These are phyloP conservation scores for Calonectria pteridis DNA, from an alignment of 2,329 filamentous ascomycete genomes.

Conservation along the genomic window DNA sequence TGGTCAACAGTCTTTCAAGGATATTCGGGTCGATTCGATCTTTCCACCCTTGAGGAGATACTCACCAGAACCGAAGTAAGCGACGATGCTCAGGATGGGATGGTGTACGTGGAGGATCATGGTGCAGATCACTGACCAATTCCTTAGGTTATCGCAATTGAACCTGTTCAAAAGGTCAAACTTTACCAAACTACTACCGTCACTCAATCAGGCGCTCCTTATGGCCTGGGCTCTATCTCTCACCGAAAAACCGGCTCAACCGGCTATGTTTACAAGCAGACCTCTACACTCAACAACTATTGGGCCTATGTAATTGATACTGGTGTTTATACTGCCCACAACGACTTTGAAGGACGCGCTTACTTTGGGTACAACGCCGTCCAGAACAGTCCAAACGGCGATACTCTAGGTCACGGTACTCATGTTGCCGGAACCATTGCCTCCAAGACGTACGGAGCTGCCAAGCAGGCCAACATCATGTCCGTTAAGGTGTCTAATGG, in stretches of 20 bases:
- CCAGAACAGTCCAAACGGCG: background rate
- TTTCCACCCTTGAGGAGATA: background rate
- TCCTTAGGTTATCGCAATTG: background rate
- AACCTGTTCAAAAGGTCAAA: background rate
- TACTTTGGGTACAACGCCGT: background rate
- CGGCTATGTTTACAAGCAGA: background rate
- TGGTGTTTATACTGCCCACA: background rate
- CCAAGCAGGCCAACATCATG: conserved; percentile 1
- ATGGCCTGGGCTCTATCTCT: background rate
- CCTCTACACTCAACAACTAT: background rate
- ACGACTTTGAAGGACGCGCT: background rate
- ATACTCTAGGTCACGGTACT: background rate
- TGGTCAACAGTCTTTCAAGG: background rate
- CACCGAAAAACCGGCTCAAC: background rate
- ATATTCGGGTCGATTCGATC: background rate
- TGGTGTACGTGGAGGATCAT: background rate
- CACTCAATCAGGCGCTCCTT: background rate
- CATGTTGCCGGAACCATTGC: background rate
- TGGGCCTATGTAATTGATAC: background rate
- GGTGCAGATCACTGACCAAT: background rate
- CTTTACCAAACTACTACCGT: background rate
- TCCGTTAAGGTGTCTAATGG: background rate
- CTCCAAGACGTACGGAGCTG: background rate
- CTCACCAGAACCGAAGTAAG: background rate
- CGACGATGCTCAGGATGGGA: no score